A percentile compares a stretch with the other conserved stretches of the same genome.
These are phyloP conservation scores for Lachnellula occidentalis DNA, from an alignment of 2,329 filamentous ascomycete genomes.

Conservation along the genomic window DNA sequence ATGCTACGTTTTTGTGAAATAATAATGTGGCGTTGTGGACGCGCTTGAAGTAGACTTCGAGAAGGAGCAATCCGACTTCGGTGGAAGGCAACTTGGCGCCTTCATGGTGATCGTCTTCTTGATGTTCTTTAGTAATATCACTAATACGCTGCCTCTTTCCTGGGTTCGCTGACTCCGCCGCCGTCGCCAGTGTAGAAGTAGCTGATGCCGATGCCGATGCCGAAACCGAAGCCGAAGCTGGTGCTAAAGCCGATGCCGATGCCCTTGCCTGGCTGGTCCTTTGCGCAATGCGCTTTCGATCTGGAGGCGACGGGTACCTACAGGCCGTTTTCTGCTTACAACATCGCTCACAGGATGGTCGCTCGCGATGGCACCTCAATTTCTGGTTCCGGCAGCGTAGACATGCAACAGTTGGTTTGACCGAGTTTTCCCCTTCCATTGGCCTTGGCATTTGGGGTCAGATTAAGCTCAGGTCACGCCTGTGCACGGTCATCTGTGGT, in stretches of 20 bases:
- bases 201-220: too few species aligned
- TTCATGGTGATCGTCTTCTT: not conserved
- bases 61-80: not conserved
- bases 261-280: not conserved
- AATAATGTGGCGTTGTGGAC: not conserved
- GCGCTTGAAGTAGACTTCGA: not conserved
- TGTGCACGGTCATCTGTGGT: too few species aligned
- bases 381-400: not conserved
- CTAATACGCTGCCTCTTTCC: not conserved
- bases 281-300: not conserved
- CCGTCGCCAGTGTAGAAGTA: not conserved
- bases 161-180: not conserved
- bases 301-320: not conserved
- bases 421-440: not conserved
- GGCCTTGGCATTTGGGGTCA: not conserved
- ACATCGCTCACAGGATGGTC: not conserved
- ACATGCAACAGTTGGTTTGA: not conserved
- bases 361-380: not conserved
- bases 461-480: not conserved
- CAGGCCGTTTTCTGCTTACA: not conserved
- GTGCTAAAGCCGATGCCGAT: too few species aligned
- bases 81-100: not conserved
- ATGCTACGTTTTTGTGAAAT: not conserved
- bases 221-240: not conserved
- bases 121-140: not conserved